A percentile compares a stretch with the other conserved stretches of the same genome.
These are phyloP conservation scores for Coprinopsis marcescibilis DNA, from an alignment of 768 basidiomycete species.

Conservation along the genomic window DNA sequence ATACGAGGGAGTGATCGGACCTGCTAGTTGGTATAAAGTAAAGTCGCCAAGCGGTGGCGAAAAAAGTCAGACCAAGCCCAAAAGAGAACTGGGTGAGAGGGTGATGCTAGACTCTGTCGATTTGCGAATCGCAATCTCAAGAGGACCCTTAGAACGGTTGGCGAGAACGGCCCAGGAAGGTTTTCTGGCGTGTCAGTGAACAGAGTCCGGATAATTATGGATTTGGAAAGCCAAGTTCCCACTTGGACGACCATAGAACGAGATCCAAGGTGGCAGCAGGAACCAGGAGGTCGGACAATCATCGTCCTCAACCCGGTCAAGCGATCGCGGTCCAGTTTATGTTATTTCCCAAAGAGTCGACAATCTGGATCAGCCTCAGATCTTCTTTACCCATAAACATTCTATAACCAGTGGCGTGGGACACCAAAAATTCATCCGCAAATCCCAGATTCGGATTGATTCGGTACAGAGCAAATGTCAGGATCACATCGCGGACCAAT, in stretches of 20 bases:
- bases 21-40: background rate
- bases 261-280: background rate
- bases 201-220: background rate
- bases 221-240: slow-evolving; percentile 5
- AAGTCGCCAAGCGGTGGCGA: background rate
- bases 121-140: background rate
- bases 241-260: background rate
- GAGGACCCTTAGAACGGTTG: background rate
- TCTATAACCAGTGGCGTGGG: background rate
- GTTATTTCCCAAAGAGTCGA: background rate
- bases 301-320: background rate
- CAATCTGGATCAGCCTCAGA: background rate
- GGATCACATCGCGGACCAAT: no score
- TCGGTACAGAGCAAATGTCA: background rate
- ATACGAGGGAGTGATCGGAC: slow-evolving; percentile 4
- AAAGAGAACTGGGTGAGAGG: background rate
- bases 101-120: slow-evolving; percentile 1
- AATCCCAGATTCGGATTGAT: background rate
- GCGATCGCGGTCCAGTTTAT: background rate
- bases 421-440: no score
- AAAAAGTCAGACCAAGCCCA: background rate
- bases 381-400: background rate
- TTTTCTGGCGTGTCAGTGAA: background rate
- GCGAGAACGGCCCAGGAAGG: slow-evolving; percentile 4
- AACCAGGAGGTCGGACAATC: background rate